Evolutionary conservation across 2,329 filamentous ascomycete genomes (phyloP), one percentile per base, ranked within the genome.

Genomic region (Trichoderma pleuroti): DNA sequence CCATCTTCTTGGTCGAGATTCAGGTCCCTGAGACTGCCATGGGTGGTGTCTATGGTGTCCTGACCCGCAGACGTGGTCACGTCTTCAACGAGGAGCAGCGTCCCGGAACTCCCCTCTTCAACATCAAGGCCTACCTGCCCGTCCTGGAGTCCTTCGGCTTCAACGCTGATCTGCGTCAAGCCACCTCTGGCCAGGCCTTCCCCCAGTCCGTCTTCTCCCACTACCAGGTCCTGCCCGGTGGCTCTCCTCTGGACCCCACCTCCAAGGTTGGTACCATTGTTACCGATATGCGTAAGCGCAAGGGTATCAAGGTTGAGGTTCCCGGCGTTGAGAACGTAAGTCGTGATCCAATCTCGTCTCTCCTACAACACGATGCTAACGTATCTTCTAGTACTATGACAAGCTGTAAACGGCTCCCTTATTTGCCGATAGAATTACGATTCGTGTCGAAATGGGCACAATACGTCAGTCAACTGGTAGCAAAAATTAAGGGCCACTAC

Each of bases 1-100:
- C 96, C 81, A 93, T 99, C 86, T 99, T 97, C 92, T 88, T 98
- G 83, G 94, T 97, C 84, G 96, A 99, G 86, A 99, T 99, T 85
- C 94, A 98, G 88, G 96, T 99, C 74, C 95, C 95, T 80, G 96
- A 99, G 90, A 87, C 91, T 81, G 95, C 96, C 83, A 98, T 99
- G 96, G 96, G 96, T 90, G 96, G 96, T 90, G 97, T 99, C 85
- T 99, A 99, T 87, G 93, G 94, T 92, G 94, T 98, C 82, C 93
- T 99, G 80, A 98, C 94, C 86, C 92, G 94, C 82, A 89, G 94
- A 85, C 92, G 96, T 92, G 96, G 96, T 90, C 95, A 98, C 91
- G 96, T 99, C 86, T 98, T 98, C 90, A 88, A 88, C 83, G 96
- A 99, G 88, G 93, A 97, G 88, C 96, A 99, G 89, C 93, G 96